Evolutionary conservation across 352 stramenopile genomes (phyloP).

Genomic region (Phytophthora tubulina): DNA sequence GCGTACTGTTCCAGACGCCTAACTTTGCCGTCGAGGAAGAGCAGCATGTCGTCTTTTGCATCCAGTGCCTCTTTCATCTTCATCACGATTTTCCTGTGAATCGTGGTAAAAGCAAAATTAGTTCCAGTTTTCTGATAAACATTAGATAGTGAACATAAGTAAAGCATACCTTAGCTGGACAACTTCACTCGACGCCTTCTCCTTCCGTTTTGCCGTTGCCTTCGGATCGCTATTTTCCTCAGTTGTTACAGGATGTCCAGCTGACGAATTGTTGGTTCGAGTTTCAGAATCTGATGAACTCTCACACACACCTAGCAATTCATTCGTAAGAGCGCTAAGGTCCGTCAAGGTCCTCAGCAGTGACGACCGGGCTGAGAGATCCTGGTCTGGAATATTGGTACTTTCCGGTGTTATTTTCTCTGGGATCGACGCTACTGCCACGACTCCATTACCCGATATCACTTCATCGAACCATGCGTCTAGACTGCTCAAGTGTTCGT

Average conservation of each 20-base stretch:
- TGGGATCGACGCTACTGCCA: neutral
- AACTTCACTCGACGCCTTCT: constrained; percentile 17
- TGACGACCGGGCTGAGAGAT: constrained; percentile 13
- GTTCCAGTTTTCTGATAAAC: neutral
- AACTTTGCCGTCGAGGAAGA: constrained; percentile 66
- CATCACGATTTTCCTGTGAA: constrained; percentile 56
- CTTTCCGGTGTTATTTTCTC: neutral
- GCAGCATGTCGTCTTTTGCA: constrained; percentile 68
- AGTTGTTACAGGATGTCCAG: no score
- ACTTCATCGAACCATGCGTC: constrained; percentile 63
- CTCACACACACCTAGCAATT: constrained; percentile 32
- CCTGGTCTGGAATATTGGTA: neutral
- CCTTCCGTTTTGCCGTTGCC: neutral
- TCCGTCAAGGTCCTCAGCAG: constrained; percentile 28
- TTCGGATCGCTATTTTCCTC: neutral
- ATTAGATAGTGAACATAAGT: neutral
- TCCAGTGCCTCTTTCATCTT: constrained; percentile 66
- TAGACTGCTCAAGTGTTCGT: constrained; percentile 57
- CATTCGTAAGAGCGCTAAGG: constrained; percentile 32
- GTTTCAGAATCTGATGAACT: neutral
- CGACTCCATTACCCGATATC: constrained; percentile 35
- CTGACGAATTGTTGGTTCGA: neutral
- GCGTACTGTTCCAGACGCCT: constrained; percentile 39
- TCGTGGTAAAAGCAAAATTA: neutral
- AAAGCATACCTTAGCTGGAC: constrained; percentile 25